Conservation (phyloP, 805 yeast genomes). For the Barnettozyma populi region DNA sequence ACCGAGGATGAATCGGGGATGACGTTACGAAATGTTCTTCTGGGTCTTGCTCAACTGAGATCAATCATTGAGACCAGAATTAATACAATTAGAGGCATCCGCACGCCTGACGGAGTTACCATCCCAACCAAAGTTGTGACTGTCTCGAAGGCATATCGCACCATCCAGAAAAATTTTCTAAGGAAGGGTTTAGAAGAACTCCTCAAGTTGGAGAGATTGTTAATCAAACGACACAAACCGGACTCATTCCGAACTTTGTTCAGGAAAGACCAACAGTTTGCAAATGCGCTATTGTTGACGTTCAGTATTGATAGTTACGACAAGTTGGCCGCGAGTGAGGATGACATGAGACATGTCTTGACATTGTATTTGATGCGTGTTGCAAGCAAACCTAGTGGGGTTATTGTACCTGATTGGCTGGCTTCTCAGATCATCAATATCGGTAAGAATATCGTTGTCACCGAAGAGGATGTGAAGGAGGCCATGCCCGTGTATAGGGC, state of each 20-base stretch:
- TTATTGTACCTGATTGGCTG: slow-evolving; percentile 47
- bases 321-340: slow-evolving; percentile 38
- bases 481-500: slow-evolving; percentile 48
- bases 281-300: slow-evolving; percentile 47
- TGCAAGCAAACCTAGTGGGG: slow-evolving; percentile 33
- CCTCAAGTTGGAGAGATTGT: slow-evolving; percentile 39
- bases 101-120: slow-evolving; percentile 19
- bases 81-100: slow-evolving; percentile 32
- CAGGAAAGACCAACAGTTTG: slow-evolving; percentile 48
- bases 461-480: slow-evolving; percentile 49
- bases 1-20: slow-evolving; percentile 41
- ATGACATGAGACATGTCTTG: slow-evolving; percentile 52
- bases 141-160: slow-evolving; percentile 40
- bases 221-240: slow-evolving; percentile 39
- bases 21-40: slow-evolving; percentile 51
- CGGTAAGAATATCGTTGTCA: slow-evolving; percentile 33
- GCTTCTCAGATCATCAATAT: slow-evolving; percentile 33
- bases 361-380: slow-evolving; percentile 60
- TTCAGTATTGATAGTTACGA: slow-evolving; percentile 55
- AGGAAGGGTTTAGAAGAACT: slow-evolving; percentile 40
- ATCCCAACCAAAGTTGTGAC: slow-evolving; percentile 24
- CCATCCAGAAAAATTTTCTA: slow-evolving; percentile 44
- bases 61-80: slow-evolving; percentile 48
- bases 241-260: slow-evolving; percentile 53
- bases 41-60: slow-evolving; percentile 53